phyloP scores from a whole-genome alignment of 495 filamentous ascomycete genomes.

The Podospora sp. region DNA sequence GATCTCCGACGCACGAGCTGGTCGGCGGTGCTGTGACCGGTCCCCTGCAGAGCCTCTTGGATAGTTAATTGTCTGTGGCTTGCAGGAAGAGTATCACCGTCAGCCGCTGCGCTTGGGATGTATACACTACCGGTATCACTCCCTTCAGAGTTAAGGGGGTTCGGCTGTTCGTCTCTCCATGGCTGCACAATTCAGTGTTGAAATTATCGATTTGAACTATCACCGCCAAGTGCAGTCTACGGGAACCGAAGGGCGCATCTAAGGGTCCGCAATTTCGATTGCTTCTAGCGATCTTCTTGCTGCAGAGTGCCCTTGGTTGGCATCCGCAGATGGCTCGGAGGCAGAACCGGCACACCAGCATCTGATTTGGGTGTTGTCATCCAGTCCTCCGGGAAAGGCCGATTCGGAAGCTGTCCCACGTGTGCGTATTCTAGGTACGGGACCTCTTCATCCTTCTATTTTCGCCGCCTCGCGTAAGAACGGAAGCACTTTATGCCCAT shows the following conservation, averaged over 20 bases:
- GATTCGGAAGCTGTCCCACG: background rate
- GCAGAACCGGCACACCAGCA: background rate
- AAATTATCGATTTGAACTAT: background rate
- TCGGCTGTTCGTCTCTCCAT: background rate
- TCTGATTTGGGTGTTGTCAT: background rate
- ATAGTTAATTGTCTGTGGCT: background rate
- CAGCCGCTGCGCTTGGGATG: background rate
- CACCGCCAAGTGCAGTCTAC: background rate
- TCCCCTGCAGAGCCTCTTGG: background rate
- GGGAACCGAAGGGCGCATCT: background rate
- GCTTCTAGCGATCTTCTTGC: background rate
- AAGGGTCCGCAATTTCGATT: background rate
- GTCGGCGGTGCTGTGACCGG: background rate
- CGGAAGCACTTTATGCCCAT: background rate
- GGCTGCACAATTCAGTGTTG: background rate
- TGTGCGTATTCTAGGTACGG: background rate
- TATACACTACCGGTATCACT: too few species aligned
- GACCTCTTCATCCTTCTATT: slow-evolving; percentile 1
- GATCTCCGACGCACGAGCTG: background rate
- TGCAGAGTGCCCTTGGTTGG: background rate
- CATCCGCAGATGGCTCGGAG: background rate
- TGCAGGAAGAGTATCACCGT: slow-evolving; percentile 1
- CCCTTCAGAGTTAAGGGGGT: too few species aligned
- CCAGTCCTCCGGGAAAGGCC: background rate
- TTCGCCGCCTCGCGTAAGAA: slow-evolving; percentile 7